Base-by-base conservation (phyloP, 2,329 filamentous ascomycete genomes). In the Polytolypa hystricis region DNA sequence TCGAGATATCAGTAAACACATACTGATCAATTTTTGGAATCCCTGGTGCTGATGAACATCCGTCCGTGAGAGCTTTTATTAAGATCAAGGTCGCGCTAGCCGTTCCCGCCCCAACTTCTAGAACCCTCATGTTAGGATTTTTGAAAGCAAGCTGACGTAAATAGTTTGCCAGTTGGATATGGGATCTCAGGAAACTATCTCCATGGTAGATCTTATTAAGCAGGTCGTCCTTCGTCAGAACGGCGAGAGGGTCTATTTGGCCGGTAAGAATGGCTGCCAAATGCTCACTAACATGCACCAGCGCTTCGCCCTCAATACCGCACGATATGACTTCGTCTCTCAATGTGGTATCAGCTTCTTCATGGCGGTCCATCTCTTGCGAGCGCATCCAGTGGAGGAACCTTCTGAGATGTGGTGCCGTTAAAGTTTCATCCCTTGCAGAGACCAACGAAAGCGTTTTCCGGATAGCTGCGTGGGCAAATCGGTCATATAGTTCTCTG, bases 1-100 rank as follows among this genome's bases (percentile, higher is more conserved):
- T 35, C 0, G 60, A 64, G 10, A 67, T 57, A 41, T 69, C 66
- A 0, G 67, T 69, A 45, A 58, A 70, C 1, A 30, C 32, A 28
- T 35, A 40, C 11, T 31, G 25, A 2, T 25, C 18, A 20, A 40
- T 28, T 5, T 15, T 7, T 12, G 7, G 14, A n/a, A 30, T 12
- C 6, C 14, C 14, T 8, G 7, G 7, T 25, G 7, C 21, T 7
- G 7, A 7, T 25, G 7, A n/a, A 7, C n/a, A 7, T 7, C 21
- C 21, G n/a, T 25, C 21, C 18, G 59, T 44, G 2, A 47, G 42
- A 19, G 46, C 51, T 1, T 36, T 46, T 51, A 62, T 56, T 11
- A 58, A 54, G 12, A 38, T 30, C 2, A 52, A 20, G 4, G 54
- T 57, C 6, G 49, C 42, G 11, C 47, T 49, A 1, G 54, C 55